A percentile compares a stretch with the other conserved stretches of the same genome.
These are phyloP conservation scores for Cordyceps cateniannulata DNA, from an alignment of 2,329 filamentous ascomycete species.

Conservation along the genomic window DNA sequence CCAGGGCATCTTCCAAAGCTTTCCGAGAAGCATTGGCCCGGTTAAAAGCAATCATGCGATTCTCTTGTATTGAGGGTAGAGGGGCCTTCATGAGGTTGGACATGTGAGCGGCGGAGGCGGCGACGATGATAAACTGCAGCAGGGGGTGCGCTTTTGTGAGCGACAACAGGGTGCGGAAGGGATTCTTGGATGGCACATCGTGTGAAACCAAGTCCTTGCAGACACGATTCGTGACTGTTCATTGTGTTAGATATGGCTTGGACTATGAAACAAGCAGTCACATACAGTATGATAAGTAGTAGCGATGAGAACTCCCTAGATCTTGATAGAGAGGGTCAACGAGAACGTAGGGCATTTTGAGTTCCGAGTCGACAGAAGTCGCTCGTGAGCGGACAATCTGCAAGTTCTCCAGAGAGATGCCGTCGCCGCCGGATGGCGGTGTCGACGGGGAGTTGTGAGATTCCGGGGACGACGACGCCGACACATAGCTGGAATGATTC, in stretches of 20 bases:
- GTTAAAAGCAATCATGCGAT: constrained; percentile 5
- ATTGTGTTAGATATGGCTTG: background rate
- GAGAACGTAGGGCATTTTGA: constrained; percentile 31
- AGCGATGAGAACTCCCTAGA: constrained; percentile 39
- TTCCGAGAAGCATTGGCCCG: constrained; percentile 19
- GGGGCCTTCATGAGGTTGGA: constrained; percentile 34
- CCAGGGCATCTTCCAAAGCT: constrained; percentile 36
- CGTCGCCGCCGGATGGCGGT: background rate
- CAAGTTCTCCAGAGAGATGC: constrained; percentile 11
- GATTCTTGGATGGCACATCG: constrained; percentile 38
- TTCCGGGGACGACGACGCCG: background rate
- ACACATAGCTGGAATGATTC: background rate
- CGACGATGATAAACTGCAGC: constrained; percentile 41
- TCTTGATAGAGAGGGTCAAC: constrained; percentile 44
- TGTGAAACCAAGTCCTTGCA: constrained; percentile 47
- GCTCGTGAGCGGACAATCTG: constrained; percentile 23
- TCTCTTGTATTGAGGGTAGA: constrained; percentile 18
- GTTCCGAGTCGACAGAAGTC: constrained; percentile 16
- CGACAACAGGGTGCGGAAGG: constrained; percentile 39
- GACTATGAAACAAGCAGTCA: background rate
- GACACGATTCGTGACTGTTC: constrained; percentile 39
- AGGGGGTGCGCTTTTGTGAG: constrained; percentile 35
- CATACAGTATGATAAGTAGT: constrained; percentile 37
- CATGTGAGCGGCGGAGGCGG: constrained; percentile 42
- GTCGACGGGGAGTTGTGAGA: background rate